Evolutionary conservation across 148 eudicot genomes (phyloP).

Genomic region (Chenopodium suecicum): DNA sequence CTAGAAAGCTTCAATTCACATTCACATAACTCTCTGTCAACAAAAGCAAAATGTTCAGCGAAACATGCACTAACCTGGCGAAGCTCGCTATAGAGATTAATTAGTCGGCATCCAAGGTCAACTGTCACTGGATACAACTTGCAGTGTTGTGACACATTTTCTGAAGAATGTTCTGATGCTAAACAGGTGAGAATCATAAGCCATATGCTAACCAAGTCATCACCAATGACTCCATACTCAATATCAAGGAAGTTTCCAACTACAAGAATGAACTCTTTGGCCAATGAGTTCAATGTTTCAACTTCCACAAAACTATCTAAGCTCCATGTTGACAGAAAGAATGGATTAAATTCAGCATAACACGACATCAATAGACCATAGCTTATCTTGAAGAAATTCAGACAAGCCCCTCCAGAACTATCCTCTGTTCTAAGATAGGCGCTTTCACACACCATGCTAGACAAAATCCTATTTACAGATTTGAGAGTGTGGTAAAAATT

Average conservation of each 20-base stretch:
- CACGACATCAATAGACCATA: slow-evolving; percentile 50
- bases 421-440: slow-evolving; percentile 70
- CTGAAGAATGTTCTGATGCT: slow-evolving; percentile 43
- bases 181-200: slow-evolving; percentile 53
- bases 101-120: slow-evolving; percentile 68
- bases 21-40: background rate
- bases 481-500: slow-evolving; percentile 44
- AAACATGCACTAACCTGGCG: slow-evolving; percentile 72
- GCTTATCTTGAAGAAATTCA: slow-evolving; percentile 64
- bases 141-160: slow-evolving; percentile 30
- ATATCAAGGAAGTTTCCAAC: slow-evolving; percentile 59
- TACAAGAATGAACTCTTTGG: slow-evolving; percentile 56
- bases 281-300: slow-evolving; percentile 33
- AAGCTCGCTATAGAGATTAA: slow-evolving; percentile 80
- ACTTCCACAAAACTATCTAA: slow-evolving; percentile 17
- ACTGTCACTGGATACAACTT: slow-evolving; percentile 48
- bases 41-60: slow-evolving; percentile 10
- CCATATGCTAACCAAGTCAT: slow-evolving; percentile 81
- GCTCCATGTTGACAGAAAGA: slow-evolving; percentile 36
- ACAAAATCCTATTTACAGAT: slow-evolving; percentile 56
- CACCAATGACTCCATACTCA: slow-evolving; percentile 80
- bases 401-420: slow-evolving; percentile 65
- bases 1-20: background rate
- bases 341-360: slow-evolving; percentile 40
- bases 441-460: slow-evolving; percentile 46